Evolutionary conservation across 192 early-diverging fungal species (phyloP).

Genomic region (Linnemannia schmuckeri): DNA sequence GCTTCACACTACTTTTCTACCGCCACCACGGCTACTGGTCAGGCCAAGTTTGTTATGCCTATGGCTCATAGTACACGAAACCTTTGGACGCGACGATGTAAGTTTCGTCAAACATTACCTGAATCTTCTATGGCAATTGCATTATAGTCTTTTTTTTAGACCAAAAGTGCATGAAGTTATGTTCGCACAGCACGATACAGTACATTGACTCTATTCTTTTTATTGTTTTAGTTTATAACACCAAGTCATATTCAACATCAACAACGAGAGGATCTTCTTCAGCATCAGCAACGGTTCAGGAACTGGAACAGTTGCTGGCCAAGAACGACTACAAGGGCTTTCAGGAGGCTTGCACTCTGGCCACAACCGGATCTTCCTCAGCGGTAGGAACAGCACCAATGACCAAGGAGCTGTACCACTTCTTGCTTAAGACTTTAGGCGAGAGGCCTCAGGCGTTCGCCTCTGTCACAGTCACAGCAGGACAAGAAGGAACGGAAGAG

Average conservation of each 20-base stretch:
- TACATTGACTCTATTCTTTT: no score
- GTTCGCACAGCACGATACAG: no score
- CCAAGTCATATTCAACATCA: constrained; percentile 5
- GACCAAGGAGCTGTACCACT: constrained; percentile 37
- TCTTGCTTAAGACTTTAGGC: constrained; percentile 25
- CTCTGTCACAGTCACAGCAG: background rate
- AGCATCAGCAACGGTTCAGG: constrained; percentile 13
- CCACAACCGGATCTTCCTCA: background rate
- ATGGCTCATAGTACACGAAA: background rate
- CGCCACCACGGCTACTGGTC: background rate
- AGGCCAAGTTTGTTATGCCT: background rate
- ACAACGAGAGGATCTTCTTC: background rate
- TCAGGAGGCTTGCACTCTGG: constrained; percentile 23
- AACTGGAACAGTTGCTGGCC: constrained; percentile 31
- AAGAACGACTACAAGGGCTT: constrained; percentile 37
- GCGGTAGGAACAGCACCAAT: background rate
- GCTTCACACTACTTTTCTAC: background rate
- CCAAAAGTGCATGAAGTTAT: no score
- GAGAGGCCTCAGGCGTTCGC: constrained; percentile 37
- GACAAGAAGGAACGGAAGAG: background rate
- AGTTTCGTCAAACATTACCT: background rate
- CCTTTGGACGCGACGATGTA: constrained; percentile 2
- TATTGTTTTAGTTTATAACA: background rate
- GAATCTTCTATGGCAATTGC: background rate
- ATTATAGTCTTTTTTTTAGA: background rate